Base-by-base conservation (phyloP, 2,329 filamentous ascomycete species). In the Aspergillus sp. region DNA sequence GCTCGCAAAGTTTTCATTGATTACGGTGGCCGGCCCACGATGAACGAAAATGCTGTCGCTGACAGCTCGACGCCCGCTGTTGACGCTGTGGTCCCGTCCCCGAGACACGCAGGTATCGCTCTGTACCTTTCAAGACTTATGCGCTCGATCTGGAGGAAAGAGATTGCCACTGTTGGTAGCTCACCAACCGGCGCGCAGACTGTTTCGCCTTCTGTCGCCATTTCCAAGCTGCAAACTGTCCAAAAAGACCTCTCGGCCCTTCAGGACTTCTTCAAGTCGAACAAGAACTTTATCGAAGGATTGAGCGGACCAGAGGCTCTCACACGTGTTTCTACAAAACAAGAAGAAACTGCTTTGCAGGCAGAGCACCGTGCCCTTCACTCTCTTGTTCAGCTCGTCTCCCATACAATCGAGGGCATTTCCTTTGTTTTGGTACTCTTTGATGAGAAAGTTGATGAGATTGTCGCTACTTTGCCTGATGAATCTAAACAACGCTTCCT, bases 341-440 rank as follows among this genome's bases (percentile, higher is more conserved):
- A 95, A 61, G 93, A 96, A 57, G 91, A 97, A 65, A 81, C 95
- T 38, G 88, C 90, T 1, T 75, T 95, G 19, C 91, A 96, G 64
- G 91, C 89, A 10, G 93, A 98, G 66, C 91, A 98, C 62, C 88
- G 94, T 56, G 90, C 90, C 8, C 77, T 98, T 51, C 86, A 93
- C 59, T 89, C 89, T 2, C 73, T 98, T 39, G 81, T 95, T 49
- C 83, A 86, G 51, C 75, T 98, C 26, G 88, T 96, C 65, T 84
- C 85, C 43, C 89, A 89, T 64, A 93, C 96, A 33, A 90, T 93
- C 6, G 93, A 98, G 65, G 93, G 93, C 4, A 95, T 98, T 40
- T 95, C 91, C 0, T 98, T 98, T 57, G 89, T 96, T 4, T 77
- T 91, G 19, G 93, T 96, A 61, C 76, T 98, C 1, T 97, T 97